Conservation (phyloP, 495 filamentous ascomycete genomes). For the Aspergillus heteromorphus region DNA sequence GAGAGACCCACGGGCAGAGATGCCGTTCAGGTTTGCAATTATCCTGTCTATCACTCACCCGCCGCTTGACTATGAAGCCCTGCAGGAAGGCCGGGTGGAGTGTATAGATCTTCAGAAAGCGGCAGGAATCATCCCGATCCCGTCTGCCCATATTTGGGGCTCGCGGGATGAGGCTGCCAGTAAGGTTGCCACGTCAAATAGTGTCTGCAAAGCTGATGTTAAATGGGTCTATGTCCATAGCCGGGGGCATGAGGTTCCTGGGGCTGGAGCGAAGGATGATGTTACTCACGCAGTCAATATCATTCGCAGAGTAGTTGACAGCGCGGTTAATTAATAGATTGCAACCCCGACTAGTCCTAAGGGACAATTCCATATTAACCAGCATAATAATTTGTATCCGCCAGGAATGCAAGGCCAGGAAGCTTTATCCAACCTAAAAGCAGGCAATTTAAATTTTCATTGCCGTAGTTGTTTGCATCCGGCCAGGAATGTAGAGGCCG, state of each 20-base stretch:
- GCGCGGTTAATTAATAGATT: not conserved
- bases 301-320: constrained; percentile 9
- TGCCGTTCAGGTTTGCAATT: constrained; percentile 13
- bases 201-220: constrained; percentile 10
- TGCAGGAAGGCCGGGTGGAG: not conserved
- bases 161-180: constrained; percentile 10
- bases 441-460: too few relatives aligned
- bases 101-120: not conserved
- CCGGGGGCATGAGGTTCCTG: constrained; percentile 24
- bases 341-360: not conserved
- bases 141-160: constrained; percentile 32
- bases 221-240: constrained; percentile 19
- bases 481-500: too few relatives aligned
- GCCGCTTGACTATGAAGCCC: not conserved
- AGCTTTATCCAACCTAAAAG: too few relatives aligned
- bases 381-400: not conserved
- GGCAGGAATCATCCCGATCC: constrained; percentile 13
- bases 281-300: constrained; percentile 8
- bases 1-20: not conserved
- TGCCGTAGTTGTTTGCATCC: too few relatives aligned
- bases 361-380: not conserved
- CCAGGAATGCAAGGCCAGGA: not conserved
- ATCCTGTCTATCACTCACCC: constrained; percentile 6
- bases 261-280: constrained; percentile 1
- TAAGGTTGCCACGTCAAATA: constrained; percentile 2